Evolutionary conservation across 192 early-diverging fungal genomes (phyloP).

Genomic region (Umbelopsis vinacea): DNA sequence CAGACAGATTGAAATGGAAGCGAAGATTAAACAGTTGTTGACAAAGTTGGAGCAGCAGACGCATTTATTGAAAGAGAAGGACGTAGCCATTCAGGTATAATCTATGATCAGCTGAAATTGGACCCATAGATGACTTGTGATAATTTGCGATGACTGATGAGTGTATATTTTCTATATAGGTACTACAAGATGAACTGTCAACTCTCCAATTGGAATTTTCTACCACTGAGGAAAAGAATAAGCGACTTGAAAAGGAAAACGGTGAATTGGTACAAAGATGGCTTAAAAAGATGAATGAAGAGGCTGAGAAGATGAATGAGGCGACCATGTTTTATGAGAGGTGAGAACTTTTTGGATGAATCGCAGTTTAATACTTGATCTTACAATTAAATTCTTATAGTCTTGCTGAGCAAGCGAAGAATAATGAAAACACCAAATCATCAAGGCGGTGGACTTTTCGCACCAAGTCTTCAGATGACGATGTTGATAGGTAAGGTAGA

Average conservation of each 20-base stretch:
- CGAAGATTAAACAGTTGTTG: conserved; percentile 30
- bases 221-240: conserved; percentile 69
- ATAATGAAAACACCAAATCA: not conserved
- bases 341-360: conserved; percentile 39
- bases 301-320: conserved; percentile 92
- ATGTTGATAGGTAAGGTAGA: not conserved
- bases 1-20: conserved; percentile 46
- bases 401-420: conserved; percentile 16
- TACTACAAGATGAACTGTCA: conserved; percentile 90
- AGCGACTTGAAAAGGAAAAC: conserved; percentile 82
- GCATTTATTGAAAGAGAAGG: conserved; percentile 80
- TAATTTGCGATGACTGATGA: too few species aligned
- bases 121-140: not conserved
- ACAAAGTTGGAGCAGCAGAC: conserved; percentile 44
- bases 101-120: not conserved
- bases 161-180: conserved; percentile 42
- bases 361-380: too few species aligned
- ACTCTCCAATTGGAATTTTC: conserved; percentile 90
- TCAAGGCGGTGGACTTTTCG: not conserved
- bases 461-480: not conserved
- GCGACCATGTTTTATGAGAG: conserved; percentile 88
- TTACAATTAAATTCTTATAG: not conserved
- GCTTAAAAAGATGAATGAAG: conserved; percentile 89
- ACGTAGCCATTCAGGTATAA: conserved; percentile 83
- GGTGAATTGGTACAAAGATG: conserved; percentile 86